These are phyloP conservation scores for Tuber borchii DNA, from an alignment of 495 filamentous ascomycete genomes.

Conservation along the genomic window DNA sequence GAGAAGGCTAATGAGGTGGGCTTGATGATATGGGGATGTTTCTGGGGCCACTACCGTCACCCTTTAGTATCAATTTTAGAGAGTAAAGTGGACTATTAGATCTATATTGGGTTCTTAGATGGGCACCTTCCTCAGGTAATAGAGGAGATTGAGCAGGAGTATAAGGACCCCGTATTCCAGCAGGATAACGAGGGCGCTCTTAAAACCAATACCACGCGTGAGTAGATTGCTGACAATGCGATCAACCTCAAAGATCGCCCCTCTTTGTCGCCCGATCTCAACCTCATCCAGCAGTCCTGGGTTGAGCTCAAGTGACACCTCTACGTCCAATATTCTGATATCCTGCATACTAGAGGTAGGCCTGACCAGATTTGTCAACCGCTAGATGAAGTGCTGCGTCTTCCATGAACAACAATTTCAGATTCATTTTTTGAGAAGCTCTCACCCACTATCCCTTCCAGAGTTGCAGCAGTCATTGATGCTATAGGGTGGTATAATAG, in stretches of 20 bases:
- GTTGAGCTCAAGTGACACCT: conserved; percentile 27
- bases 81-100: conserved; percentile 2
- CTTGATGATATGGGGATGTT: conserved; percentile 20
- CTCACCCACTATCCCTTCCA: background rate
- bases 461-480: conserved; percentile 6
- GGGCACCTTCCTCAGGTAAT: background rate
- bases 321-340: conserved; percentile 11
- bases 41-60: conserved; percentile 10
- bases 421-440: conserved; percentile 8
- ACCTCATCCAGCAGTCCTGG: conserved; percentile 42
- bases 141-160: background rate
- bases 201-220: conserved; percentile 21
- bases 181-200: conserved; percentile 37
- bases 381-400: background rate
- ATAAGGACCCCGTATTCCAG: conserved; percentile 17
- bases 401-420: background rate
- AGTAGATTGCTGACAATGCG: conserved; percentile 24
- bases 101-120: conserved; percentile 3
- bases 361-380: background rate
- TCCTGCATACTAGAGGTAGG: conserved; percentile 10
- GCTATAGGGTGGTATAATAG: conserved; percentile 20
- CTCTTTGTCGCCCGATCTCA: conserved; percentile 40
- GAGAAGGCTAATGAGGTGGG: conserved; percentile 12
- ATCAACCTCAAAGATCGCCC: conserved; percentile 38
- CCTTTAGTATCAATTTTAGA: conserved; percentile 19